These are phyloP conservation scores for Graphium sp. DNA, from an alignment of 2,329 filamentous ascomycete species.

Conservation along the genomic window DNA sequence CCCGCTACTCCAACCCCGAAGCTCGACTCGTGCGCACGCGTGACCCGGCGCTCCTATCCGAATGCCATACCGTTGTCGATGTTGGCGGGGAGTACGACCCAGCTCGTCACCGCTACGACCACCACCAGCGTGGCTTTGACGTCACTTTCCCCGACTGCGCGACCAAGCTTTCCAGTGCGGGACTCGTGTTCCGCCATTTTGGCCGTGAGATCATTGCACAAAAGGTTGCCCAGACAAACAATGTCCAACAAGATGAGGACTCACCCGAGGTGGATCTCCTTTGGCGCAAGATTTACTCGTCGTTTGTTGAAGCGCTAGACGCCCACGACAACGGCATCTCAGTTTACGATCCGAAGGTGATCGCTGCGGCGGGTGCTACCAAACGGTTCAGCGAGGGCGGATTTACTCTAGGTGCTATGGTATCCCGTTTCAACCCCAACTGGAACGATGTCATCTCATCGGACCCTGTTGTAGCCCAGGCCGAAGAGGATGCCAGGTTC, in stretches of 20 bases:
- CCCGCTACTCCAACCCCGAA: conserved; percentile 57
- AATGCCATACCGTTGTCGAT: conserved; percentile 90
- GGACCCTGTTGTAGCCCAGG: conserved; percentile 37
- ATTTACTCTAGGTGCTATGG: conserved; percentile 72
- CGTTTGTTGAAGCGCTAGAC: conserved; percentile 90
- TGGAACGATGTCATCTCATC: conserved; percentile 51
- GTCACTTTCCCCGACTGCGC: conserved; percentile 67
- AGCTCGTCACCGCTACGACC: conserved; percentile 66
- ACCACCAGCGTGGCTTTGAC: conserved; percentile 86
- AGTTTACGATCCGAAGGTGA: conserved; percentile 54
- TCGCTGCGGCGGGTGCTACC: conserved; percentile 54
- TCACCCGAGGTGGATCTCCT: conserved; percentile 55
- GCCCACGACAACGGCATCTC: conserved; percentile 95
- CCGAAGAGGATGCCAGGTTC: conserved; percentile 70
- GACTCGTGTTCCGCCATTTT: conserved; percentile 91
- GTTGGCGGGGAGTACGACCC: conserved; percentile 92
- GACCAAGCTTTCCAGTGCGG: conserved; percentile 88
- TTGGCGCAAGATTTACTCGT: conserved; percentile 78
- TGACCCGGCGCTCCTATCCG: conserved; percentile 59
- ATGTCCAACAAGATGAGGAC: conserved; percentile 39
- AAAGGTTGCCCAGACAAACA: conserved; percentile 18
- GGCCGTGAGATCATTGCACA: conserved; percentile 66
- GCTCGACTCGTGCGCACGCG: conserved; percentile 72
- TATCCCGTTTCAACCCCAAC: conserved; percentile 63
- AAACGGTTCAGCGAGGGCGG: conserved; percentile 73